A percentile compares a stretch with the other conserved stretches of the same genome.
These are phyloP conservation scores for Schizochytrium sp. DNA, from an alignment of 108 stramenopile species.

Conservation along the genomic window DNA sequence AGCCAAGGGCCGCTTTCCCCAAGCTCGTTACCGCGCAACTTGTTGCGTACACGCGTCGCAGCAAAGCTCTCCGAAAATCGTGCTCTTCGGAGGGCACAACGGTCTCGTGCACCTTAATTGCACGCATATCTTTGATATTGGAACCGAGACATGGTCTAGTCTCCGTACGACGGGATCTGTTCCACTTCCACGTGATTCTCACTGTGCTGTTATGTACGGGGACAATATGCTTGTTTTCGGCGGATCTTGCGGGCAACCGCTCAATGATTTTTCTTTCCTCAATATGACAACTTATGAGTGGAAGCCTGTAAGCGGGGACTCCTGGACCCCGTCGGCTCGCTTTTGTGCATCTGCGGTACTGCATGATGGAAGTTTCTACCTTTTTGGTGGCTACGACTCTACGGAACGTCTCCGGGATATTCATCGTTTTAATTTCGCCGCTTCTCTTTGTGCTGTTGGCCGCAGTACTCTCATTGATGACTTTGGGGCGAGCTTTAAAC, in stretches of 20 bases:
- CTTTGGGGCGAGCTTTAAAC: not conserved
- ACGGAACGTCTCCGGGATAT: slow-evolving; percentile 47
- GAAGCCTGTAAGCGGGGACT: not conserved
- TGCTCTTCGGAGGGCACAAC: slow-evolving; percentile 66
- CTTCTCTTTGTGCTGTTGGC: not conserved
- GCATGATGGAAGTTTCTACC: slow-evolving; percentile 82
- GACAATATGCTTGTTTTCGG: slow-evolving; percentile 38
- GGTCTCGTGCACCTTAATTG: slow-evolving; percentile 62
- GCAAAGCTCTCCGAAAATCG: slow-evolving; percentile 39
- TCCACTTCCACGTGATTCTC: slow-evolving; percentile 40
- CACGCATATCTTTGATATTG: slow-evolving; percentile 66
- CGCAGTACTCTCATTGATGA: slow-evolving; percentile 27
- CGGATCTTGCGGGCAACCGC: slow-evolving; percentile 13
- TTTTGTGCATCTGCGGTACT: slow-evolving; percentile 71
- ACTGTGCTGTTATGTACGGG: slow-evolving; percentile 40
- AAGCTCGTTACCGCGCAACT: slow-evolving; percentile 94
- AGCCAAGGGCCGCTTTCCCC: slow-evolving; percentile 85
- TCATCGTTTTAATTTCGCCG: slow-evolving; percentile 62
- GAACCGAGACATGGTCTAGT: slow-evolving; percentile 57
- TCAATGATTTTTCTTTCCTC: slow-evolving; percentile 32
- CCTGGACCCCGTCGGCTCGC: slow-evolving; percentile 5
- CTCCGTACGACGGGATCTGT: not conserved
- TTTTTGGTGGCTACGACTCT: slow-evolving; percentile 81
- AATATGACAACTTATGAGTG: not conserved
- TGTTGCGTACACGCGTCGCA: slow-evolving; percentile 68